A percentile compares a stretch with the other conserved stretches of the same genome.
phyloP scores from a whole-genome alignment of 768 basidiomycete species.

The Lactarius tabidus region DNA sequence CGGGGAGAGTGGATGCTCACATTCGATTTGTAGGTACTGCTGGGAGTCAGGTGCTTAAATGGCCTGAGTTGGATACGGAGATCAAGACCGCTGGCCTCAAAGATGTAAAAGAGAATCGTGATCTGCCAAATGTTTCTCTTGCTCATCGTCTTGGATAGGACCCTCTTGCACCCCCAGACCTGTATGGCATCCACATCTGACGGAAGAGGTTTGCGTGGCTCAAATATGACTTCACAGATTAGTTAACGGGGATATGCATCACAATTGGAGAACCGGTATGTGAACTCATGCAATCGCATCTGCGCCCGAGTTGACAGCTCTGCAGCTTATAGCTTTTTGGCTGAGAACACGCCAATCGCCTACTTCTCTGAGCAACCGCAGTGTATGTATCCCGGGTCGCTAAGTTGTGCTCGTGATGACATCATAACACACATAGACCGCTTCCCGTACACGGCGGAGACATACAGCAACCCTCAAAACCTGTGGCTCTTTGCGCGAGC shows the following conservation, averaged over 20 bases:
- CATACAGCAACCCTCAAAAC: slow-evolving; percentile 22
- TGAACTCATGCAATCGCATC: neutral
- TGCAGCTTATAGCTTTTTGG: slow-evolving; percentile 25
- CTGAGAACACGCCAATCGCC: slow-evolving; percentile 33
- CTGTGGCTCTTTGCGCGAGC: slow-evolving; percentile 21
- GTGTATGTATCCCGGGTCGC: slow-evolving; percentile 18
- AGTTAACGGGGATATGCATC: neutral
- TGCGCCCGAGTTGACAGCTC: neutral
- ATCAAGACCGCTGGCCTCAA: slow-evolving; percentile 30
- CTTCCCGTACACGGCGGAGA: slow-evolving; percentile 18
- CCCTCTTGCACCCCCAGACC: slow-evolving; percentile 36
- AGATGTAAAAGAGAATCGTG: slow-evolving; percentile 26
- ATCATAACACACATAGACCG: neutral
- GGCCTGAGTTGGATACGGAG: neutral
- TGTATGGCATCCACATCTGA: slow-evolving; percentile 27
- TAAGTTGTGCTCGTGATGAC: neutral
- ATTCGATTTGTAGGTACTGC: slow-evolving; percentile 15
- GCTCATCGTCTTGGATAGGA: slow-evolving; percentile 27
- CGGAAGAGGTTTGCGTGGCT: neutral
- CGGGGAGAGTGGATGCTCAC: neutral
- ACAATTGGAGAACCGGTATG: slow-evolving; percentile 6
- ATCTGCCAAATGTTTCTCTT: neutral
- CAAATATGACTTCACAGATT: neutral
- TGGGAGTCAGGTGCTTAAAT: neutral
- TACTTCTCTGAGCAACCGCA: slow-evolving; percentile 34